Evolutionary conservation across 2,329 filamentous ascomycete species (phyloP).

Genomic region (Xylariaceae sp.): DNA sequence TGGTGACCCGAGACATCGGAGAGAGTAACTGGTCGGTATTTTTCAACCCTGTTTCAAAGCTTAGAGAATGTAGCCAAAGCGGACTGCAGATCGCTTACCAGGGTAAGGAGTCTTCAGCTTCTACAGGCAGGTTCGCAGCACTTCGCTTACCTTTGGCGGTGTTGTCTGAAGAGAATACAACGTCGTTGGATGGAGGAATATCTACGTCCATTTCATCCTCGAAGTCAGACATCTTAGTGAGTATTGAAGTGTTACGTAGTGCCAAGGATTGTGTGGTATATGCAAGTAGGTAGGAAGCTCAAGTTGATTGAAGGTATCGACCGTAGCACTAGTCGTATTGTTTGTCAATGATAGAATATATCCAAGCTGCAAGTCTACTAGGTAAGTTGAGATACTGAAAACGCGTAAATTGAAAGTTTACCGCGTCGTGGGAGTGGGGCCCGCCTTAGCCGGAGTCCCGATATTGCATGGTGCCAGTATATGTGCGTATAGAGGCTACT

Average conservation of each 20-base stretch:
- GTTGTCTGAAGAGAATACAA: constrained; percentile 75
- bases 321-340: background rate
- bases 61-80: background rate
- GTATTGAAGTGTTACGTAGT: constrained; percentile 20
- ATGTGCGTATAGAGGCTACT: too few species aligned
- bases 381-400: constrained; percentile 16
- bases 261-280: background rate
- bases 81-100: constrained; percentile 64
- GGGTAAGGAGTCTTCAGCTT: constrained; percentile 90
- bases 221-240: constrained; percentile 59
- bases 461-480: too few species aligned
- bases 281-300: background rate
- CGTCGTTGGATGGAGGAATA: constrained; percentile 54
- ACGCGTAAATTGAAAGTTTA: constrained; percentile 39
- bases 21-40: constrained; percentile 88
- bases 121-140: constrained; percentile 89
- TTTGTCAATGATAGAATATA: background rate
- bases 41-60: constrained; percentile 76
- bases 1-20: constrained; percentile 95
- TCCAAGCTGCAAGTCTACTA: background rate
- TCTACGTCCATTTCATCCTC: constrained; percentile 69
- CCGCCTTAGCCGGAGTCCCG: too few species aligned
- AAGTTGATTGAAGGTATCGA: background rate
- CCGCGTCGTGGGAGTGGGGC: constrained; percentile 32
- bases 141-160: constrained; percentile 86